Base-by-base conservation (phyloP, 306 rosid species). In the Corylus heterophylla region DNA sequence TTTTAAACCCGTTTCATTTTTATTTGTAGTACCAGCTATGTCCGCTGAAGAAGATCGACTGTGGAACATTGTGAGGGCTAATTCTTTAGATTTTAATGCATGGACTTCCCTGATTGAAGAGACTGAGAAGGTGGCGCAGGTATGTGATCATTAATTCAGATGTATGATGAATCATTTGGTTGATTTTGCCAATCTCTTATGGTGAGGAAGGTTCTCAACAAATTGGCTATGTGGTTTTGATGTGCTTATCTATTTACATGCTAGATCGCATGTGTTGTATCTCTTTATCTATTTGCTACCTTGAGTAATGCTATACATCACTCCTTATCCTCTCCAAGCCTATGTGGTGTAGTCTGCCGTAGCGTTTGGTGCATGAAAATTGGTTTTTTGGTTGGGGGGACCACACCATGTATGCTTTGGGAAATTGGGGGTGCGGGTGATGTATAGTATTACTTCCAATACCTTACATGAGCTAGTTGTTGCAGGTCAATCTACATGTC, bases 61-160 rank as follows among this genome's bases (percentile, higher is more conserved):
- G 31, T 96, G 99, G 99, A 96, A 89, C 88, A 91, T 91, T 80
- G 97, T 96, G 78, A 89, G 91, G 73, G 93, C 97, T 37, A 92
- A 91, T 89, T 93, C 99, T 56, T 63, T 92, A 80, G 99, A 96
- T 90, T 96, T 96, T 79, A 93, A 89, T 86, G 88, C 96, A 13
- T 96, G 99, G 99, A 96, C 94, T 61, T 70, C 97, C 77, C 85
- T 96, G 89, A 91, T 96, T 54, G 99, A 96, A 79, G 99, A 93
- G 87, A 91, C 99, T 18, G 99, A 96, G 89, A 96, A 89, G 83
- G 88, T 86, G 73, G 90, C 97, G 47, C 97, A 93, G 98, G 99
- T 93, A 74, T 78, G 85, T 68, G 62, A 18, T 37, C 77, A 58
- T 74, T 4, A 4, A 67, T 51, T 77, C n/a, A 31, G 44, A 35